Conservation (phyloP, 805 yeast genomes). For the Ogataea kodamae region DNA sequence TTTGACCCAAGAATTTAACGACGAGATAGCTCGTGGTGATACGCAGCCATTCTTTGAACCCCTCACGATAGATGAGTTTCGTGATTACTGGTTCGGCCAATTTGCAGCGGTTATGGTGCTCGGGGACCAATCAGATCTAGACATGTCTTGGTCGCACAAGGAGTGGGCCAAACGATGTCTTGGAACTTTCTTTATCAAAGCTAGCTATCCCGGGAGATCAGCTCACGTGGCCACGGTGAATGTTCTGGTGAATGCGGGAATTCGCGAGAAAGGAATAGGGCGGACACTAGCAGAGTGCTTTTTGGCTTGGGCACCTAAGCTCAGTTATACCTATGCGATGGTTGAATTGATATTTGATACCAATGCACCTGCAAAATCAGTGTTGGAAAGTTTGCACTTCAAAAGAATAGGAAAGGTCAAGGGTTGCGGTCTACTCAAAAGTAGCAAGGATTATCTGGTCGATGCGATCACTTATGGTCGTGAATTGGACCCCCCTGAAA, state of each 20-base stretch:
- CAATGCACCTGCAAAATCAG: conserved; percentile 75
- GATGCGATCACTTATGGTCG: conserved; percentile 85
- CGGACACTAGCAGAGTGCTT: conserved; percentile 78
- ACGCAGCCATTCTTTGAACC: conserved; percentile 84
- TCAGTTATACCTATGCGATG: conserved; percentile 81
- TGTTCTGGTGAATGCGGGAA: conserved; percentile 87
- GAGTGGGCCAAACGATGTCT: conserved; percentile 93
- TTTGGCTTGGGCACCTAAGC: conserved; percentile 83
- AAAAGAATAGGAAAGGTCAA: conserved; percentile 74
- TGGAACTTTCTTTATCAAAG: conserved; percentile 81
- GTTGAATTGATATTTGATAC: conserved; percentile 88
- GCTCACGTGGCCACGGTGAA: conserved; percentile 91
- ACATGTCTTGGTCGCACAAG: conserved; percentile 38
- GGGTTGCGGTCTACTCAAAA: conserved; percentile 86
- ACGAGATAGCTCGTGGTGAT: conserved; percentile 87
- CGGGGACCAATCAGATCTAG: conserved; percentile 61
- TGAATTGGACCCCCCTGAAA: conserved; percentile 52
- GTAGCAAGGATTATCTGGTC: conserved; percentile 70
- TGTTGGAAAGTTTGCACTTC: conserved; percentile 75
- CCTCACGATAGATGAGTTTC: conserved; percentile 70
- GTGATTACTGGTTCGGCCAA: conserved; percentile 82
- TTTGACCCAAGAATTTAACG: conserved; percentile 86
- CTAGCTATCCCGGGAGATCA: conserved; percentile 89
- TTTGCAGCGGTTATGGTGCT: conserved; percentile 75
- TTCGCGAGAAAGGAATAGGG: conserved; percentile 90